Percentiles rank a stretch among this genome's conserved stretches.
phyloP scores from a whole-genome alignment of 2,329 filamentous ascomycete species.

The Botrytis fabae region DNA sequence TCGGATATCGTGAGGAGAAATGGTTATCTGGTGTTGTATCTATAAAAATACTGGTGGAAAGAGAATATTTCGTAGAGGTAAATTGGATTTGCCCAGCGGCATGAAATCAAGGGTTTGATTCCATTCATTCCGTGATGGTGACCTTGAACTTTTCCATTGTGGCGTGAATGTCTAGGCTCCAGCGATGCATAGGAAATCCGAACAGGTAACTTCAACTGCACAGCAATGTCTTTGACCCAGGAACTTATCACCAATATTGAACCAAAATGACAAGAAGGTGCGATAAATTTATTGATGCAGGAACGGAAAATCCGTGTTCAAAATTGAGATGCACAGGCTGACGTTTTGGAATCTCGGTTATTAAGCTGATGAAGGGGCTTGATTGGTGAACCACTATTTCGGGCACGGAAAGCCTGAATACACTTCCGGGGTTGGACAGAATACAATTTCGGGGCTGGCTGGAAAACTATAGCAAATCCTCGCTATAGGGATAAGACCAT shows the following conservation, averaged over 20 bases:
- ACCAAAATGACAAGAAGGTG: not conserved
- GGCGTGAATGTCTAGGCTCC: not conserved
- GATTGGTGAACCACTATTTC: constrained; percentile 14
- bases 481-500: not conserved
- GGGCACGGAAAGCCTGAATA: constrained; percentile 4
- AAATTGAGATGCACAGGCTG: not conserved
- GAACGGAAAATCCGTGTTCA: not conserved
- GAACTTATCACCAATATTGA: not conserved
- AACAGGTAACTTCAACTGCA: not conserved
- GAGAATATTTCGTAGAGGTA: not conserved
- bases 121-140: not conserved
- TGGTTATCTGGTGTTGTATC: not conserved
- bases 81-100: not conserved
- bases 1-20: not conserved
- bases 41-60: not conserved
- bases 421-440: constrained; percentile 4
- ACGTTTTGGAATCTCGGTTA: constrained; percentile 19
- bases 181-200: not conserved
- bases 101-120: not conserved
- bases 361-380: constrained; percentile 12
- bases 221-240: not conserved
- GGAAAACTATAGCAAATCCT: not conserved
- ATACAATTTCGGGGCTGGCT: not conserved
- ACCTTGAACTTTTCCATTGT: not conserved
- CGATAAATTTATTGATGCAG: not conserved